Conservation (phyloP, 768 basidiomycete species). For the Leucocoprinus leucothites region DNA sequence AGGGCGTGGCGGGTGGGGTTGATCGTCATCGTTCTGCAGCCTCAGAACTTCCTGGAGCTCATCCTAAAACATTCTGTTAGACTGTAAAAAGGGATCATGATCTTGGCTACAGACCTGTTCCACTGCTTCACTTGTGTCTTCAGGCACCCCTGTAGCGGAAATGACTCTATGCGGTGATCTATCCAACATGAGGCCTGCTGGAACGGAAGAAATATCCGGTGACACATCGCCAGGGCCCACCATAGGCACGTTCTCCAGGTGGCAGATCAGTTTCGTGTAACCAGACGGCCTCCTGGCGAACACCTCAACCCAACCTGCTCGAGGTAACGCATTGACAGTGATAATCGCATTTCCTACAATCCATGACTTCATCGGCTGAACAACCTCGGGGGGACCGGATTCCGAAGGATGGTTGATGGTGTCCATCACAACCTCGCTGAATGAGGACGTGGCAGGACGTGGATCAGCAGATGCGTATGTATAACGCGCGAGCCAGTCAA, state of each 20-base stretch:
- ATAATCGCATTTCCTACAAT: conserved; percentile 80
- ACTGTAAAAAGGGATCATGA: neutral
- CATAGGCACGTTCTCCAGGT: conserved; percentile 86
- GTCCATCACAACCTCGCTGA: conserved; percentile 77
- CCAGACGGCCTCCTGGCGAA: conserved; percentile 86
- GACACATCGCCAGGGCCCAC: conserved; percentile 82
- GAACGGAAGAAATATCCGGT: conserved; percentile 70
- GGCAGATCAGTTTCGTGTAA: conserved; percentile 77
- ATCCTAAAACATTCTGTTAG: conserved; percentile 19
- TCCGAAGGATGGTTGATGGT: conserved; percentile 37
- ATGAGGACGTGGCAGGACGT: conserved; percentile 73
- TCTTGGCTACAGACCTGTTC: conserved; percentile 15
- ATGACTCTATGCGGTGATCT: conserved; percentile 38
- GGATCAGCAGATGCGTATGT: conserved; percentile 94
- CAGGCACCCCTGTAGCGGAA: conserved; percentile 23
- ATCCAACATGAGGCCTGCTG: conserved; percentile 73
- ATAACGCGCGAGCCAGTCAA: conserved; percentile 96
- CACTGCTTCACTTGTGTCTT: conserved; percentile 16
- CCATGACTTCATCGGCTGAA: conserved; percentile 62
- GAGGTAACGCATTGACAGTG: conserved; percentile 70
- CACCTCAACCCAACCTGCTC: conserved; percentile 88
- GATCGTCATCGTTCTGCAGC: conserved; percentile 15
- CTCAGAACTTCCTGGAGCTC: conserved; percentile 25
- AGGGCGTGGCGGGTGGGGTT: conserved; percentile 38
- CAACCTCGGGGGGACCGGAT: conserved; percentile 28